Conservation (phyloP, 768 basidiomycete species). For the Gloeopeniophorella convolvens region DNA sequence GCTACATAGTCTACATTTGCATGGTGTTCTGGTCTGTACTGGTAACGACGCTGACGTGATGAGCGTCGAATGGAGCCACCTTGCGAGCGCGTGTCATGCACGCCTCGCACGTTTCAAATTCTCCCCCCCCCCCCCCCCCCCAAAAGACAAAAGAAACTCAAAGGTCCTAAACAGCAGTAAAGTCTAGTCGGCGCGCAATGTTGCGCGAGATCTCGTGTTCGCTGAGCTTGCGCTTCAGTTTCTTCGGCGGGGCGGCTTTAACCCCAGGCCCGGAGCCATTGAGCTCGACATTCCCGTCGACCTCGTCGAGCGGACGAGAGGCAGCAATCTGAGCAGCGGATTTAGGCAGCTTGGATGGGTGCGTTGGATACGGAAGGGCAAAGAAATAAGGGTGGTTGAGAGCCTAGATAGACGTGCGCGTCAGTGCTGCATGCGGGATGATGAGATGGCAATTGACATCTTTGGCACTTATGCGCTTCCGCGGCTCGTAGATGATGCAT, state of each 20-base stretch:
- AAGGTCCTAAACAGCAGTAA: conserved; percentile 38
- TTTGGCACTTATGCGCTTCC: conserved; percentile 68
- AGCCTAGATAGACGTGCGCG: conserved; percentile 42
- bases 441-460: conserved; percentile 46
- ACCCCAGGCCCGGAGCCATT: conserved; percentile 43
- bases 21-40: conserved; percentile 14
- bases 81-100: not conserved
- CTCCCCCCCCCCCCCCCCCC: not conserved
- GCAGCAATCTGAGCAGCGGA: conserved; percentile 35
- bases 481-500: conserved; percentile 82
- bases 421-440: not conserved
- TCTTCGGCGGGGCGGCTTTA: conserved; percentile 45
- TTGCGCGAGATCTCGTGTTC: conserved; percentile 45
- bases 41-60: not conserved
- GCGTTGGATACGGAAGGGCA: conserved; percentile 78
- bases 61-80: conserved; percentile 3
- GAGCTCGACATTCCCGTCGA: conserved; percentile 65
- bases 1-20: conserved; percentile 22
- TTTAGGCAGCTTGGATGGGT: conserved; percentile 87
- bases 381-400: conserved; percentile 85
- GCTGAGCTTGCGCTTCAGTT: conserved; percentile 64
- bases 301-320: conserved; percentile 62
- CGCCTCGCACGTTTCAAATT: not conserved
- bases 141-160: not conserved
- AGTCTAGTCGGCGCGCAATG: conserved; percentile 68